Evolutionary conservation across 106 monocot genomes (phyloP).

Genomic region (Vanilla planifolia): DNA sequence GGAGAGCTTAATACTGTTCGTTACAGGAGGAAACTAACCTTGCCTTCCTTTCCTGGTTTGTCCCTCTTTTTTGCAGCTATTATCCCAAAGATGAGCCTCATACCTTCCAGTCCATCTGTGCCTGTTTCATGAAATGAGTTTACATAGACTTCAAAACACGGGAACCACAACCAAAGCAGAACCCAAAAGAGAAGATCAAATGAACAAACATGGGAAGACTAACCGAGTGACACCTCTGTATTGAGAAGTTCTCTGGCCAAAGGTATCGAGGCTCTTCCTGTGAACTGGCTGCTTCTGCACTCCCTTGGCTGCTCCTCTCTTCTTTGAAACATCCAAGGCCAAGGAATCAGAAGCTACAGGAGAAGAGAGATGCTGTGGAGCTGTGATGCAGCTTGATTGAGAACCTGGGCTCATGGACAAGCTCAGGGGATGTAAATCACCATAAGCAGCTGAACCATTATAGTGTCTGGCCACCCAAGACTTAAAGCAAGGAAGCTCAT

Average conservation of each 20-base stretch:
- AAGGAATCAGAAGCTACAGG: conserved; percentile 20
- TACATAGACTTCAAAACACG: too few species aligned
- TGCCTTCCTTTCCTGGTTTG: conserved; percentile 80
- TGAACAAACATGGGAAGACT: neutral
- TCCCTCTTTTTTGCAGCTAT: conserved; percentile 59
- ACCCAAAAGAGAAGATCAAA: too few species aligned
- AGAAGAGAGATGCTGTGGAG: conserved; percentile 36
- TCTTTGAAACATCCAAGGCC: conserved; percentile 37
- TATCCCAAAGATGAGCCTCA: conserved; percentile 83
- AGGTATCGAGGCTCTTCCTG: conserved; percentile 76
- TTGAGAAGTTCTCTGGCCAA: conserved; percentile 85
- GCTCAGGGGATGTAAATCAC: conserved; percentile 65
- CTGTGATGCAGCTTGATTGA: conserved; percentile 69
- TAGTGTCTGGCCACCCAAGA: conserved; percentile 39
- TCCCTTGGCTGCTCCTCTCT: conserved; percentile 43
- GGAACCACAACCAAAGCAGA: too few species aligned
- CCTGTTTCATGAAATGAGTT: too few species aligned
- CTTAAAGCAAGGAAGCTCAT: conserved; percentile 30
- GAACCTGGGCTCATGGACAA: conserved; percentile 92
- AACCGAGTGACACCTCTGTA: conserved; percentile 84
- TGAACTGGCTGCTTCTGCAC: conserved; percentile 80
- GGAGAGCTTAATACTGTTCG: neutral
- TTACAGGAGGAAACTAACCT: conserved; percentile 15
- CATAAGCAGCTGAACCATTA: conserved; percentile 34
- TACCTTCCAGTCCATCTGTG: conserved; percentile 74